phyloP scores from a whole-genome alignment of 805 yeast genomes.

The Wickerhamomyces strasburgensis region DNA sequence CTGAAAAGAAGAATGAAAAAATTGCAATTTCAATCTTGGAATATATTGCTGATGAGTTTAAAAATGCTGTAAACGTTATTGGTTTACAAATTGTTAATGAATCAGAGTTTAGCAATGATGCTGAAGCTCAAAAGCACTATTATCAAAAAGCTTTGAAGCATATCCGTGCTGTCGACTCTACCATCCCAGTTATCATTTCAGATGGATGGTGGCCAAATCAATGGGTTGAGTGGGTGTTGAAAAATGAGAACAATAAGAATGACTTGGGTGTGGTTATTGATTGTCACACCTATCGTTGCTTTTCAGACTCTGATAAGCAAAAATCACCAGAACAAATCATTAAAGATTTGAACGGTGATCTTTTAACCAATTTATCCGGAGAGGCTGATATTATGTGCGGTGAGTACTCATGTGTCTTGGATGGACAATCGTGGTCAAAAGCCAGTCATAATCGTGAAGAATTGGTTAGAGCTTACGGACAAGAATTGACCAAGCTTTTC shows the following conservation, averaged over 20 bases:
- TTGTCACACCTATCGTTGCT: slow-evolving; percentile 82
- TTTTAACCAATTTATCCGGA: slow-evolving; percentile 43
- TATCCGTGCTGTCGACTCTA: slow-evolving; percentile 50
- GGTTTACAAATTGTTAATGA: slow-evolving; percentile 89
- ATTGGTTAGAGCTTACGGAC: slow-evolving; percentile 59
- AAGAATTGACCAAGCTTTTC: slow-evolving; percentile 44
- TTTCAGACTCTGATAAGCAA: slow-evolving; percentile 64
- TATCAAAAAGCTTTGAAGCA: slow-evolving; percentile 59
- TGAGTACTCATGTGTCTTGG: slow-evolving; percentile 86
- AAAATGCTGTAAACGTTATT: slow-evolving; percentile 56
- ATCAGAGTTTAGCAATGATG: slow-evolving; percentile 57
- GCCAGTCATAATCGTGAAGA: slow-evolving; percentile 42
- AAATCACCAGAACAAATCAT: slow-evolving; percentile 64
- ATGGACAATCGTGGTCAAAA: slow-evolving; percentile 67
- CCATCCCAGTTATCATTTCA: slow-evolving; percentile 72
- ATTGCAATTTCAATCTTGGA: slow-evolving; percentile 47
- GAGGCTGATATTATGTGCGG: slow-evolving; percentile 76
- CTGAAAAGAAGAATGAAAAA: slow-evolving; percentile 33
- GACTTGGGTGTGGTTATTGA: slow-evolving; percentile 68
- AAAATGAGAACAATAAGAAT: slow-evolving; percentile 33
- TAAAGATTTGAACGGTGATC: slow-evolving; percentile 45
- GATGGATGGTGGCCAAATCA: slow-evolving; percentile 93
- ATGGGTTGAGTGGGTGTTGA: slow-evolving; percentile 63
- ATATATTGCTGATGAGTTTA: slow-evolving; percentile 59
- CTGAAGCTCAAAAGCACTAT: slow-evolving; percentile 49